Conservation (phyloP, 768 basidiomycete genomes). For the Tricholoma hemisulphureum region DNA sequence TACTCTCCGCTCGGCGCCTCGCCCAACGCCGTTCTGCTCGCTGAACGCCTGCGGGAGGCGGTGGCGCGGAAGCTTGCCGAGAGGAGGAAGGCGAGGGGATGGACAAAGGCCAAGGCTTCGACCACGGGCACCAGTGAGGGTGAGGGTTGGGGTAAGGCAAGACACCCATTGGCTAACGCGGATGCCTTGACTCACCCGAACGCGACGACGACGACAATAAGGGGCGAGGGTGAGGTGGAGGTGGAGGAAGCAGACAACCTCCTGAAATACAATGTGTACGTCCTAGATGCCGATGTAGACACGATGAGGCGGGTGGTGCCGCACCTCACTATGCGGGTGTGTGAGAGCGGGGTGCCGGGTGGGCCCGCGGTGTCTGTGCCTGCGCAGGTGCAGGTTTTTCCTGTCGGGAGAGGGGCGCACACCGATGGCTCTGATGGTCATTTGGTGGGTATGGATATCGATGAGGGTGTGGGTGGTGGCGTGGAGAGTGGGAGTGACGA, state of each 20-base stretch:
- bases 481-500: no score
- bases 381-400: background rate
- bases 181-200: background rate
- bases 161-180: background rate
- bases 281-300: slow-evolving; percentile 57
- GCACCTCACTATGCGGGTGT: slow-evolving; percentile 53
- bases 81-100: slow-evolving; percentile 20
- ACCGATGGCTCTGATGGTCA: slow-evolving; percentile 44
- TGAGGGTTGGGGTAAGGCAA: background rate
- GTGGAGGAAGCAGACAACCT: slow-evolving; percentile 24
- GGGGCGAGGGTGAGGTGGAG: slow-evolving; percentile 3
- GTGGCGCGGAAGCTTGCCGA: slow-evolving; percentile 57
- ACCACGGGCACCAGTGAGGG: background rate
- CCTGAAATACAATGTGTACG: slow-evolving; percentile 70
- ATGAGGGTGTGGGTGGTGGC: no score
- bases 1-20: slow-evolving; percentile 74
- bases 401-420: slow-evolving; percentile 28
- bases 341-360: slow-evolving; percentile 38
- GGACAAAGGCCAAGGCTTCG: background rate
- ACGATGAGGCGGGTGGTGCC: slow-evolving; percentile 28
- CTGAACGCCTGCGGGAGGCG: slow-evolving; percentile 64
- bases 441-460: slow-evolving; percentile 27
- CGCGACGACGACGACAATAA: background rate
- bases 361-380: slow-evolving; percentile 10
- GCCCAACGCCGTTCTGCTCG: slow-evolving; percentile 56